Percentiles rank a stretch among this genome's conserved stretches.
These are phyloP conservation scores for Dendrocalamus latiflorus DNA, from an alignment of 202 grass and related monocot genomes.

Conservation along the genomic window DNA sequence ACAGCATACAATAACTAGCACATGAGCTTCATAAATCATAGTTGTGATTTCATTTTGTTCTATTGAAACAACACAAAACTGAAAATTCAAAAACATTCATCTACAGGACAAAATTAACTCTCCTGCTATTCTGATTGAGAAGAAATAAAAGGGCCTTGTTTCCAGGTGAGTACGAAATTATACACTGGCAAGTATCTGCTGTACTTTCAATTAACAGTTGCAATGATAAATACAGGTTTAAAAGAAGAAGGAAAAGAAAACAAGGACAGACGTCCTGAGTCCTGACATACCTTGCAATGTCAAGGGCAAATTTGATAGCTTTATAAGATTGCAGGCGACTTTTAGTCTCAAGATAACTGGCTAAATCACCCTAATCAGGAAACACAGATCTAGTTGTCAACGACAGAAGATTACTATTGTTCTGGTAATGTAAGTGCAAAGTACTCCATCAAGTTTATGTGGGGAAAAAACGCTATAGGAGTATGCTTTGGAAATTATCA, in stretches of 20 bases:
- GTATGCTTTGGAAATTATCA: not conserved
- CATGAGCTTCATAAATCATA: not conserved
- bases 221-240: constrained; percentile 9
- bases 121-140: not conserved
- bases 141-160: constrained; percentile 1
- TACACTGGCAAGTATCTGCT: not conserved
- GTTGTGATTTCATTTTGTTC: not conserved
- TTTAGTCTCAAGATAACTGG: constrained; percentile 75
- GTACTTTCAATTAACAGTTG: constrained; percentile 14
- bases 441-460: constrained; percentile 10
- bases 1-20: not conserved
- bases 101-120: not conserved
- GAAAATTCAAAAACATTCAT: not conserved
- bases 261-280: not conserved
- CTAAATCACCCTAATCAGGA: constrained; percentile 75
- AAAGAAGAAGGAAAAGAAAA: constrained; percentile 8
- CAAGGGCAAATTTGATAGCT: constrained; percentile 77
- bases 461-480: not conserved
- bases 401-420: not conserved
- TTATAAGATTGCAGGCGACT: constrained; percentile 65
- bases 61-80: not conserved
- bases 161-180: not conserved
- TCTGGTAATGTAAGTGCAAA: not conserved
- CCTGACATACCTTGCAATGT: constrained; percentile 72
- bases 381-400: not conserved